Base-by-base conservation (phyloP, 768 basidiomycete species). In the Suillus subalutaceus region DNA sequence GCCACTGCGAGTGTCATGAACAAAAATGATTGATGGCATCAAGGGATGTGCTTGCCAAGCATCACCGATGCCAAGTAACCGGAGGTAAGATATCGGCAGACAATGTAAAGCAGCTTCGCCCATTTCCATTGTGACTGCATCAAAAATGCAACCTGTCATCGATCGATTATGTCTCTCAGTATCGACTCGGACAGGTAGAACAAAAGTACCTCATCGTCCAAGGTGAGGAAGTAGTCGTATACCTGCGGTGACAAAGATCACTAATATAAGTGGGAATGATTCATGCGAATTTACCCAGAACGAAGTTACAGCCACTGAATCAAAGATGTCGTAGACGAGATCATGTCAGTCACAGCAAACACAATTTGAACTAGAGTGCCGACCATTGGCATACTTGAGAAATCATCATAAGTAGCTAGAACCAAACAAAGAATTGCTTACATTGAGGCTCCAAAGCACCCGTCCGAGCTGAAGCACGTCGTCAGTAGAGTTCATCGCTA, bases 51-150 rank as follows among this genome's bases (percentile, higher is more conserved):
- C 59, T 60, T 30, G 41, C 59, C 30, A 20, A 60, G 30, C 26
- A 30, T 60, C 59, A 18, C 30, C 18, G 30, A 32, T 43, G 30
- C 13, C 18, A 60, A 60, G 26, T 30, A 60, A 30, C 26, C 41
- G 6, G 41, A 60, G 59, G 68, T 58, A 32, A 57, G 58, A 23
- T 64, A 66, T 35, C 26, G 60, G 46, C 66, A 46, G 23, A 64
- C 78, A 58, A 64, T 5, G 63, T 64, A 64, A 62, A 62, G 18
- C 3, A 64, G 10, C 30, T 63, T 64, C 15, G 37, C 7, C 18
- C 32, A 26, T 43, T n/a, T 64, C 56, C 63, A 64, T 59, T 18
- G 52, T 16, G 57, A 61, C 9, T 64, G 26, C 4, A 4, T 62
- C n/a, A 64, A 18, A 46, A 62, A 64, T 35, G 3, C 13, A 46